Evolutionary conservation across 805 yeast genomes (phyloP), one percentile per base, ranked within the genome.

Genomic region (Starmerella scarabaei): DNA sequence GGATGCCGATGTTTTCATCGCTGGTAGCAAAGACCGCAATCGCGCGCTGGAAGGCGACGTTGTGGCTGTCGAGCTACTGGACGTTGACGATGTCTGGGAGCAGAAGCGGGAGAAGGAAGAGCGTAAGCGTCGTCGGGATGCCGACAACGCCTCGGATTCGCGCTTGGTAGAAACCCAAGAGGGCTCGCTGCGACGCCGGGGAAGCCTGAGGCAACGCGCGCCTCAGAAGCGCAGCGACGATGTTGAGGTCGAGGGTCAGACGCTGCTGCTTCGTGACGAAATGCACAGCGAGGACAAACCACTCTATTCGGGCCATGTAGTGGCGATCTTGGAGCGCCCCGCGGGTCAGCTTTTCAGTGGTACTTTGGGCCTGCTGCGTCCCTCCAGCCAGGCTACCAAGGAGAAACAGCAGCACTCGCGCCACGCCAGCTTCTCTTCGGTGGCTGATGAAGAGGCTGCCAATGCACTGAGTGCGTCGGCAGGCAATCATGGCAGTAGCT

Each of bases 231-330:
- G 91, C 63, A 86, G 85, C 55, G 98, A 91, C 58, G 98, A 91
- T 56, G 94, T 91, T 19, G 98, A 91, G 63, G 98, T 91, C 31
- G 98, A 91, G 61, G 98, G 98, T 33, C 98, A 91, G 62, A 80
- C 94, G 2, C 67, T 91, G 47, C 65, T 91, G 34, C 66, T 91
- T 38, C 91, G 80, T 14, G 98, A 91, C 61, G 98, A 91, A 57
- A 19, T 39, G 18, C 43, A 38, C 19, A 81, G 78, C 54, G 94
- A 83, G 33, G 75, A 75, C 51, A 86, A 83, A 58, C 98, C 98
- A 5, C 66, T 91, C 38, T 91, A 88, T 54, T 96, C 97, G 1
- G 98, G 98, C 18, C 98, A 91, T 55, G 94, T 91, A 40, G 97
- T 91, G 48, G 98, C 98, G 1, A 94, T 91, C 21, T 80, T 91